These are phyloP conservation scores for Torulaspora franciscae DNA, from an alignment of 805 yeast species.

Conservation along the genomic window DNA sequence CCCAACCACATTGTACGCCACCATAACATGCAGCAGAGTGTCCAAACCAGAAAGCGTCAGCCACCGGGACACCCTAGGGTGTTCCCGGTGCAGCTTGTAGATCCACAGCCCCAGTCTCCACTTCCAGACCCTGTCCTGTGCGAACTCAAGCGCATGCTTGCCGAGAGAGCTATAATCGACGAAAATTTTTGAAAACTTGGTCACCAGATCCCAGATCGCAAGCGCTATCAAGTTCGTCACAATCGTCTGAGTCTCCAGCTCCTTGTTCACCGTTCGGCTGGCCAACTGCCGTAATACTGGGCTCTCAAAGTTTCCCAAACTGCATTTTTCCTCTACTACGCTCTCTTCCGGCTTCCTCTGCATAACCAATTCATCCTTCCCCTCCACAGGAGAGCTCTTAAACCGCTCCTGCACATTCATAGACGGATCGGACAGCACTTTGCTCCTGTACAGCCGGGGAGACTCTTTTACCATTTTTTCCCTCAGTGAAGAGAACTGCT, in stretches of 20 bases:
- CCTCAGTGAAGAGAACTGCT: constrained; percentile 21
- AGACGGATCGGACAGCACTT: constrained; percentile 13
- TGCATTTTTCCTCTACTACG: neutral
- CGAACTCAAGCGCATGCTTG: constrained; percentile 11
- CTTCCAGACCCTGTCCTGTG: constrained; percentile 18
- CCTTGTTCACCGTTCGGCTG: constrained; percentile 40
- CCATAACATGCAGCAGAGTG: constrained; percentile 26
- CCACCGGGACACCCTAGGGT: constrained; percentile 14
- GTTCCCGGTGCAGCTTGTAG: constrained; percentile 4
- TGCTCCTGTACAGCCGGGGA: constrained; percentile 27
- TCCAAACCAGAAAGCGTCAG: constrained; percentile 22
- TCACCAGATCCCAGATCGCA: constrained; percentile 29
- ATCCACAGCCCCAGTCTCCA: constrained; percentile 14
- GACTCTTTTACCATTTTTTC: constrained; percentile 27
- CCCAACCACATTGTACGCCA: constrained; percentile 30
- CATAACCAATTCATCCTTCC: neutral
- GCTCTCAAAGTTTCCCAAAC: constrained; percentile 28
- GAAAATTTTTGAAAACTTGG: constrained; percentile 21
- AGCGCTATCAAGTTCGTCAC: constrained; percentile 34
- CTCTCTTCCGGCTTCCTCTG: neutral
- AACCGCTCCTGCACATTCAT: neutral
- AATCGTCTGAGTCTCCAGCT: constrained; percentile 36
- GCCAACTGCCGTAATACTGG: constrained; percentile 31
- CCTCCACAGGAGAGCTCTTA: constrained; percentile 5
- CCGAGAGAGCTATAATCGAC: constrained; percentile 18